Conservation (phyloP, 441 rosid genomes). For the Geranium incanum region DNA sequence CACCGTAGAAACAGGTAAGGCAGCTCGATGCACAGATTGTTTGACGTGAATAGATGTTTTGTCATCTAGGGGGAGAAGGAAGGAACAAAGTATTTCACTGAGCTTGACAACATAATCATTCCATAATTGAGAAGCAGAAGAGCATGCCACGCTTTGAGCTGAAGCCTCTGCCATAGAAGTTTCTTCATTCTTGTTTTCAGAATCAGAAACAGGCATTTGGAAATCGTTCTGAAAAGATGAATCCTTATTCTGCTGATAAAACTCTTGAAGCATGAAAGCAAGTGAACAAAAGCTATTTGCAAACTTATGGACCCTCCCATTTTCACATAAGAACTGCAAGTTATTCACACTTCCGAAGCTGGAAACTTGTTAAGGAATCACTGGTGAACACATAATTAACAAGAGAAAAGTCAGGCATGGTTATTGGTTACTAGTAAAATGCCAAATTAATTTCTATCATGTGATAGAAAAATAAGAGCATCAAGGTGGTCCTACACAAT, state of each 20-base stretch:
- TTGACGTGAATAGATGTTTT: conserved; percentile 33
- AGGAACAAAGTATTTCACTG: conserved; percentile 56
- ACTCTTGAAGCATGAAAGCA: conserved; percentile 59
- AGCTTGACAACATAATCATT: conserved; percentile 43
- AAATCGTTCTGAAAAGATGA: conserved; percentile 25
- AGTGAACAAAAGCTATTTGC: conserved; percentile 79
- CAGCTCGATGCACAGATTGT: conserved; percentile 29
- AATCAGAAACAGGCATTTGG: conserved; percentile 25
- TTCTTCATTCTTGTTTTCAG: conserved; percentile 23
- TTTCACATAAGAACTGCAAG: conserved; percentile 72
- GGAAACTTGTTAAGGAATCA: conserved; percentile 45
- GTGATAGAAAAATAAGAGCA: background rate
- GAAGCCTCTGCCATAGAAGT: conserved; percentile 25
- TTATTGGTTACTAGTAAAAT: background rate
- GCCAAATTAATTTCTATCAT: background rate
- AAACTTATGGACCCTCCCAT: conserved; percentile 74
- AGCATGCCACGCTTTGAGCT: conserved; percentile 27
- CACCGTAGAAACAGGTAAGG: conserved; percentile 38
- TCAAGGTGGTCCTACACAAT: background rate
- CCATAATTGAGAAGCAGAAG: conserved; percentile 43
- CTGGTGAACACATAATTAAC: conserved; percentile 13
- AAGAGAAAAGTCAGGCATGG: background rate
- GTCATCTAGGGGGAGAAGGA: conserved; percentile 47
- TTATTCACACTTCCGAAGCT: conserved; percentile 70
- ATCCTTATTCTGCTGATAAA: conserved; percentile 35